Evolutionary conservation across 2,329 filamentous ascomycete genomes (phyloP).

Genomic region (Passalora sequoiae): DNA sequence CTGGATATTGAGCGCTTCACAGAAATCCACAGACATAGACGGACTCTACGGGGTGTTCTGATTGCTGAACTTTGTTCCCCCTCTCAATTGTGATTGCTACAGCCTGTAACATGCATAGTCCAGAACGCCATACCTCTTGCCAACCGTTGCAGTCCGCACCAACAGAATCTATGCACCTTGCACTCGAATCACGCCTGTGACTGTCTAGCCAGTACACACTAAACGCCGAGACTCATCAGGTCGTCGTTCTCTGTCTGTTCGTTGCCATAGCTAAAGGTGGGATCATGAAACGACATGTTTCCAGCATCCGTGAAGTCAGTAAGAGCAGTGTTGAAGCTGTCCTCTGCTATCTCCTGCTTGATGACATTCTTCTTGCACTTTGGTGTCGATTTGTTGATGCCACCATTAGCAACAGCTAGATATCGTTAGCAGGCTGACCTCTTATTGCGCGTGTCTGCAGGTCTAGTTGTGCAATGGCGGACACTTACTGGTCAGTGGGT

Average conservation of each 20-base stretch:
- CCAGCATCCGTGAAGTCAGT: not conserved
- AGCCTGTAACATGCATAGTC: not conserved
- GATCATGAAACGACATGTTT: constrained; percentile 3
- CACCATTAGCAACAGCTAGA: constrained; percentile 26
- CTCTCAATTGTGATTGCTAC: too few relatives aligned
- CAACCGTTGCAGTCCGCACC: too few relatives aligned
- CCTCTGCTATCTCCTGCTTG: constrained; percentile 25
- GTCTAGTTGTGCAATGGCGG: too few relatives aligned
- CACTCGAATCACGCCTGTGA: too few relatives aligned
- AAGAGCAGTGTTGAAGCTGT: constrained; percentile 5
- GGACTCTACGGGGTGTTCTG: not conserved
- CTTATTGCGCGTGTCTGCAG: too few relatives aligned
- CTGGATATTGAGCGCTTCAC: not conserved
- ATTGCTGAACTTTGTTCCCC: not conserved
- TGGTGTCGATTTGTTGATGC: constrained; percentile 24
- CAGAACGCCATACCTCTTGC: not conserved
- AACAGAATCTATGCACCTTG: too few relatives aligned
- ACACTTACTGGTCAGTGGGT: constrained; percentile 18
- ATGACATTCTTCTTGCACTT: constrained; percentile 20
- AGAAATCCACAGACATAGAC: not conserved
- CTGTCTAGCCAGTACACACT: not conserved
- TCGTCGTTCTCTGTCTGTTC: not conserved
- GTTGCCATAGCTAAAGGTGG: constrained; percentile 2
- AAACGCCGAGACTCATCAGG: not conserved
- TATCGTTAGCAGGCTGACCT: too few relatives aligned